A percentile compares a stretch with the other conserved stretches of the same genome.
Conservation (phyloP, 2,329 filamentous ascomycete genomes). For the Sphaceloma murrayae region DNA sequence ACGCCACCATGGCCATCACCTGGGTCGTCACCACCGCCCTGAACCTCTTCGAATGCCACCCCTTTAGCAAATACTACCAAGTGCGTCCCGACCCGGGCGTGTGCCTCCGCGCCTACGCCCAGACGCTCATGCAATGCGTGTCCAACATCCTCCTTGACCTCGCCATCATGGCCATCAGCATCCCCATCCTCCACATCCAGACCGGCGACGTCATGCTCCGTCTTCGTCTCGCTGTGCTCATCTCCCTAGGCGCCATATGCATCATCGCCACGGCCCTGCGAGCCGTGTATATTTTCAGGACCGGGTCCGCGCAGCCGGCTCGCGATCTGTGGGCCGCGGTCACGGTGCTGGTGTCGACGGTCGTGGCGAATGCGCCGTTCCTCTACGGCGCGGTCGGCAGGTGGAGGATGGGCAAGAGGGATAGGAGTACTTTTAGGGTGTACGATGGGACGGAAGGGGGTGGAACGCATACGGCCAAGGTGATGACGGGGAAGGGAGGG, state of each 20-base stretch:
- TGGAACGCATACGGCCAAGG: too few species aligned
- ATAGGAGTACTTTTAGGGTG: background rate
- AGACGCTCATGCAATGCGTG: conserved; percentile 29
- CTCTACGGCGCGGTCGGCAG: conserved; percentile 17
- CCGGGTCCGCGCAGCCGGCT: conserved; percentile 19
- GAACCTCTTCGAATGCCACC: conserved; percentile 33
- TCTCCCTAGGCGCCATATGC: conserved; percentile 19
- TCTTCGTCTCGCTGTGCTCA: conserved; percentile 14
- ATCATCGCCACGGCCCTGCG: conserved; percentile 19
- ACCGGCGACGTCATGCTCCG: conserved; percentile 11
- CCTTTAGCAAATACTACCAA: conserved; percentile 28
- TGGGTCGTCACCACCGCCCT: conserved; percentile 28
- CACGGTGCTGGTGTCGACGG: conserved; percentile 18
- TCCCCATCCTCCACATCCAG: conserved; percentile 19
- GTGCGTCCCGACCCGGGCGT: conserved; percentile 1
- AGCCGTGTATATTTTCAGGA: conserved; percentile 18
- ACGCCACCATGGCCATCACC: conserved; percentile 21
- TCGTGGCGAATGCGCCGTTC: conserved; percentile 20
- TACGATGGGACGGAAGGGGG: background rate
- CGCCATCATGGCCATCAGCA: conserved; percentile 25
- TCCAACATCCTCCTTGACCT: conserved; percentile 27
- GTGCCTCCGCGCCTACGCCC: conserved; percentile 29
- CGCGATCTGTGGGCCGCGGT: conserved; percentile 21
- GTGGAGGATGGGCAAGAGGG: background rate
- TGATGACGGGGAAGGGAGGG: too few species aligned